These are phyloP conservation scores for Leccinum uliginosum DNA, from an alignment of 768 basidiomycete genomes.

Conservation along the genomic window DNA sequence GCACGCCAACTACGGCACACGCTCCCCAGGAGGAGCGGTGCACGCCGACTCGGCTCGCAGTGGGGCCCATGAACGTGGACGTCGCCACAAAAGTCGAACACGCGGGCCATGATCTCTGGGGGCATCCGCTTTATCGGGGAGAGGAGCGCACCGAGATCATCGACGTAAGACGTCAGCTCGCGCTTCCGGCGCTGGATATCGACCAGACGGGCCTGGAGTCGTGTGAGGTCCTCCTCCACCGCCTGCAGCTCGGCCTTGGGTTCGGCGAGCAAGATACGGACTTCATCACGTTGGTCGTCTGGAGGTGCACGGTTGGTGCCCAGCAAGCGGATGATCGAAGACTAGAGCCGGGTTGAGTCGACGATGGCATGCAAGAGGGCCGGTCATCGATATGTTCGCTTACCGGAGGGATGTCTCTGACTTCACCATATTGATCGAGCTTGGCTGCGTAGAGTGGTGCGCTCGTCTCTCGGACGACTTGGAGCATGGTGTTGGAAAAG, in stretches of 20 bases:
- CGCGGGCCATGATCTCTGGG: constrained; percentile 31
- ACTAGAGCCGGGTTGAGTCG: constrained; percentile 16
- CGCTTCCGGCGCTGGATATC: constrained; percentile 26
- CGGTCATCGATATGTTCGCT: constrained; percentile 6
- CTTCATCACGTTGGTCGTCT: constrained; percentile 28
- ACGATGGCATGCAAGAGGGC: background rate
- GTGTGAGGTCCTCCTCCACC: constrained; percentile 24
- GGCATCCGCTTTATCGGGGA: constrained; percentile 32
- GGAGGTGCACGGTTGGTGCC: constrained; percentile 24
- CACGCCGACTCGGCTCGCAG: constrained; percentile 27
- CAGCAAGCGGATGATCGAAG: constrained; percentile 29
- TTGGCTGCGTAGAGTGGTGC: constrained; percentile 22
- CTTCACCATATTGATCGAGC: constrained; percentile 26
- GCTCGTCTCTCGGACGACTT: constrained; percentile 20
- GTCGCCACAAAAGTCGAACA: constrained; percentile 31
- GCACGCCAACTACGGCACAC: constrained; percentile 28
- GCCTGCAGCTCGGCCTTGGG: constrained; percentile 26
- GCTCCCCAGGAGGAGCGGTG: constrained; percentile 27
- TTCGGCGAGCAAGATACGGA: constrained; percentile 20
- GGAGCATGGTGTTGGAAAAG: constrained; percentile 9
- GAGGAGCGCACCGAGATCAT: constrained; percentile 31
- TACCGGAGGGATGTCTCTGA: constrained; percentile 28
- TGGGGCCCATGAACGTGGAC: constrained; percentile 25
- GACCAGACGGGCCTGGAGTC: constrained; percentile 28
- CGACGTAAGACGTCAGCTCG: constrained; percentile 27